Evolutionary conservation across 305 asterid genomes (phyloP).

Genomic region (Withania somnifera): DNA sequence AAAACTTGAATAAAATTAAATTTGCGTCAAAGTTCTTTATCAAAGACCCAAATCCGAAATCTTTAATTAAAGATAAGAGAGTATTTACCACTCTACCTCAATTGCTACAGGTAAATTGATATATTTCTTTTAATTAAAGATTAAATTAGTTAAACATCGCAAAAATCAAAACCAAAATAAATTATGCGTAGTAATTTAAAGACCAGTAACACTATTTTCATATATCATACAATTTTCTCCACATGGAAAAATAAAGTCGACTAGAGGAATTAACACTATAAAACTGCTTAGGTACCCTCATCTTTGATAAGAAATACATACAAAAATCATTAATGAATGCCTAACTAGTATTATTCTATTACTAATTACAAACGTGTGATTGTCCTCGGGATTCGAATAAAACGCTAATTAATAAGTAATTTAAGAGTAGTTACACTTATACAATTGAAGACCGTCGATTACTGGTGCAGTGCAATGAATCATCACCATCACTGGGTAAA

Average conservation of each 20-base stretch:
- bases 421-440: neutral
- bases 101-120: too few species aligned
- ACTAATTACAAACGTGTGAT: neutral
- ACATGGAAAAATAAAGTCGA: neutral
- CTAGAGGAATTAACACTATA: neutral
- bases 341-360: neutral
- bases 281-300: neutral
- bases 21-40: too few species aligned
- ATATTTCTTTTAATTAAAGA: neutral
- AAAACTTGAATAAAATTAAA: too few species aligned
- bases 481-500: constrained; percentile 19
- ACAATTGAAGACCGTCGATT: neutral
- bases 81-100: too few species aligned
- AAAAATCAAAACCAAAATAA: neutral
- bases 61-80: too few species aligned
- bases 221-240: neutral
- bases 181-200: neutral
- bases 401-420: neutral
- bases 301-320: neutral
- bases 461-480: neutral
- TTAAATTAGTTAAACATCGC: neutral
- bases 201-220: neutral
- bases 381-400: neutral
- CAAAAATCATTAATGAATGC: neutral
- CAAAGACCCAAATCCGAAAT: too few species aligned